phyloP scores from a whole-genome alignment of 2,329 filamentous ascomycete genomes.

The Fusarium sp. region DNA sequence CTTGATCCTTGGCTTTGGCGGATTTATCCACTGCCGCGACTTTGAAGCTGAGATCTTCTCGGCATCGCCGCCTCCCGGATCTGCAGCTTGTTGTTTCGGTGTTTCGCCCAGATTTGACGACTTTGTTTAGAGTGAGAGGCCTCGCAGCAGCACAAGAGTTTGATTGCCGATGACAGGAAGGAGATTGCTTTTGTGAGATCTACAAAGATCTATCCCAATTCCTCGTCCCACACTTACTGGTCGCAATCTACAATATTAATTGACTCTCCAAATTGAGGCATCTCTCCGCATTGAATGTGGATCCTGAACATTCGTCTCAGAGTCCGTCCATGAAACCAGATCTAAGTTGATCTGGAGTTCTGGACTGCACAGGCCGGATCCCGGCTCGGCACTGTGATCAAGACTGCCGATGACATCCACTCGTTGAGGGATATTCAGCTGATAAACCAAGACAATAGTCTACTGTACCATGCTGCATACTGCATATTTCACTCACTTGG shows the following conservation, averaged over 20 bases:
- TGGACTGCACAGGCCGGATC: slow-evolving; percentile 9
- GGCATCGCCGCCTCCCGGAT: slow-evolving; percentile 38
- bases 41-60: slow-evolving; percentile 30
- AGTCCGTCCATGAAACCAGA: slow-evolving; percentile 4
- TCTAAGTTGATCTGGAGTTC: slow-evolving; percentile 17
- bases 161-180: neutral
- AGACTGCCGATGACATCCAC: slow-evolving; percentile 15
- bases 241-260: neutral
- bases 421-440: neutral
- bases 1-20: neutral
- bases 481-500: slow-evolving; percentile 11
- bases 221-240: neutral
- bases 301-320: slow-evolving; percentile 2
- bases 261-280: neutral
- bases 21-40: slow-evolving; percentile 11
- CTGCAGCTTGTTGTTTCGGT: slow-evolving; percentile 28
- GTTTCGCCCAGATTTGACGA: slow-evolving; percentile 6
- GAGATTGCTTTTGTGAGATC: neutral
- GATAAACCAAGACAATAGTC: neutral
- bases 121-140: neutral
- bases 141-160: neutral
- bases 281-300: slow-evolving; percentile 28
- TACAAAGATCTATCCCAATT: neutral
- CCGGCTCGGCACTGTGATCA: slow-evolving; percentile 15
- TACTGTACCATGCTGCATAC: neutral